phyloP scores from a whole-genome alignment of 441 rosid species.

The Pelargonium cotyledonis region DNA sequence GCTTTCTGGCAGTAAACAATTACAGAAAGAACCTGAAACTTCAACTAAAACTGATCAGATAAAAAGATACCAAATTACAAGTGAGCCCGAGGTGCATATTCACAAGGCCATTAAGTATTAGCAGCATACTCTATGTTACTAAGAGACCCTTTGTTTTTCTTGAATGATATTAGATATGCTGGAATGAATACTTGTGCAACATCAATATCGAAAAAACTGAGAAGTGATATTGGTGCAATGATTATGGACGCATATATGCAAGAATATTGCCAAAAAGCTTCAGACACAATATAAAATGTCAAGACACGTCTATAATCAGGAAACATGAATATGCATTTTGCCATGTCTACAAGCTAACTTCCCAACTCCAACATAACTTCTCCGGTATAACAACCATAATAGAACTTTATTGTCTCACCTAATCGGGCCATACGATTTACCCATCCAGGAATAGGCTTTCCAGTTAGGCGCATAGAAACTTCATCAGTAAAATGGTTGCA shows the following conservation, averaged over 20 bases:
- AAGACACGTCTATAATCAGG: not conserved
- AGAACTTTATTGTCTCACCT: slow-evolving; percentile 42
- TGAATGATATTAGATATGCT: not conserved
- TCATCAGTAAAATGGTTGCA: slow-evolving; percentile 96
- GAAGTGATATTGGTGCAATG: not conserved
- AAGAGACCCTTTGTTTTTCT: not conserved
- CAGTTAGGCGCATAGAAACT: slow-evolving; percentile 58
- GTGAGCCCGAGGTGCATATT: slow-evolving; percentile 6
- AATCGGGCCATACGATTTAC: slow-evolving; percentile 81
- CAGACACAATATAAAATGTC: slow-evolving; percentile 9
- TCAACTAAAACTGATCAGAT: slow-evolving; percentile 21
- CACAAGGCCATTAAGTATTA: slow-evolving; percentile 8
- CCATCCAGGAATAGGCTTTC: slow-evolving; percentile 94
- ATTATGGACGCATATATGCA: not conserved
- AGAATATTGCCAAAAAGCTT: not conserved
- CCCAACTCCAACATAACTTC: slow-evolving; percentile 12
- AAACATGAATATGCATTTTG: slow-evolving; percentile 3
- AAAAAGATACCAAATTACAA: not conserved
- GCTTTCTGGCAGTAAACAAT: slow-evolving; percentile 84
- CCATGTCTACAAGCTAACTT: slow-evolving; percentile 11
- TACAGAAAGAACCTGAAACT: slow-evolving; percentile 88
- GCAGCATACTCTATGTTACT: not conserved
- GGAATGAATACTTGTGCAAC: too few species aligned
- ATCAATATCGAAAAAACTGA: not conserved
- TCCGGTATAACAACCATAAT: slow-evolving; percentile 6